Evolutionary conservation across 148 eudicot genomes (phyloP), one percentile per base, ranked within the genome.

Genomic region (Chenopodium berlandieri): DNA sequence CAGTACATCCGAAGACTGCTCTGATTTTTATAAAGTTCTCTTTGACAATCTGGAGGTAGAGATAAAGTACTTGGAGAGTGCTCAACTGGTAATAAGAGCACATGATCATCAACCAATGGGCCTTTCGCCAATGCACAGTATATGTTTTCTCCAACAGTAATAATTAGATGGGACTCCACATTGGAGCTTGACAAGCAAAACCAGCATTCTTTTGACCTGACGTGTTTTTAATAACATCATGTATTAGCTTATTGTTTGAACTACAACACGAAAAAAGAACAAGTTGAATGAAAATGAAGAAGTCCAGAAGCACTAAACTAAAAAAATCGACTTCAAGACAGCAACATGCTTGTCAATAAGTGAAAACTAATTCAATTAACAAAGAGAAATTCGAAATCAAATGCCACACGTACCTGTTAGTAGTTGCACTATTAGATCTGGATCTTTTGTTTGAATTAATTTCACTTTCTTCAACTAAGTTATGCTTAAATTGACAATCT

Each of bases 141-240:
- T 83, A 90, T 88, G 77, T 86, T 79, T 76, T 93, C 99, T 75
- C 97, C 96, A 80, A 95, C 82, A 79, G 92, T 90, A 56, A 91
- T 89, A 84, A 95, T 93, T 68, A 95, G 84, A 88, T 95, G 97
- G 27, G 94, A 90, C 89, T 94, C 94, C 62, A 94, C 83, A 83
- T 84, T 88, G 63, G 93, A 92, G 83, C 97, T 96, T 76, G 99
- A 96, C 88, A 96, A 85, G 85, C 99, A 96, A 92, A 96, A 96
- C 99, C 99, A 96, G 90, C 97, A 96, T 79, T 92, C 98, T 71
- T 84, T 92, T 69, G 94, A 92, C 89, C 99, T 96, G 89, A 80
- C 80, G 44, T 40, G 44, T 40, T 40, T 40, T 40, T 6, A 64
- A 71, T 31, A 75, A n/a, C n/a, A 32, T 70, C 74, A 75, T 44